Evolutionary conservation across 2,329 filamentous ascomycete genomes (phyloP).

Genomic region (Fusarium abutilonis): DNA sequence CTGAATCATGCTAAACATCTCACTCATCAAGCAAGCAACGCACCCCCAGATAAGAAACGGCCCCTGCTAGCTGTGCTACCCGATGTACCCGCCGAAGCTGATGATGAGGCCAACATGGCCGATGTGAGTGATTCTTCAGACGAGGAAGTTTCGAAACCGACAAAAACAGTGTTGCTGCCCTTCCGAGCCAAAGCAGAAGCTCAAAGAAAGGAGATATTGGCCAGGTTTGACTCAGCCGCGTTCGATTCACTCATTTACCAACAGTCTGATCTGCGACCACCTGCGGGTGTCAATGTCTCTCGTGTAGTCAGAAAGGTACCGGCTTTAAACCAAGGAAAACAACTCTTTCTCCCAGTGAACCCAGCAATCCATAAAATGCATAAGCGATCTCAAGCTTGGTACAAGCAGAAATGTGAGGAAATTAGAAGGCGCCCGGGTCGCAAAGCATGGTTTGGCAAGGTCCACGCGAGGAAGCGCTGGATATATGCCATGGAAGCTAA

Average conservation of each 20-base stretch:
- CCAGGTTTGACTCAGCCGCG: slow-evolving; percentile 40
- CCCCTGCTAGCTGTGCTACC: neutral
- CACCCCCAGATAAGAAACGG: neutral
- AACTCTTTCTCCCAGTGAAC: slow-evolving; percentile 59
- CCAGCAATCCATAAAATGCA: slow-evolving; percentile 61
- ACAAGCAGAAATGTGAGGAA: slow-evolving; percentile 58
- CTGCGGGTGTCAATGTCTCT: slow-evolving; percentile 33
- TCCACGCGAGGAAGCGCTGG: slow-evolving; percentile 51
- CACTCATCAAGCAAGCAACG: slow-evolving; percentile 6
- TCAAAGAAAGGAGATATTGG: slow-evolving; percentile 15
- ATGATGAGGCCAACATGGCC: slow-evolving; percentile 21
- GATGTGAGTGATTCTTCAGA: slow-evolving; percentile 19
- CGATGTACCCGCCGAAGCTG: slow-evolving; percentile 4
- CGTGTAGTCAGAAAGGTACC: slow-evolving; percentile 9
- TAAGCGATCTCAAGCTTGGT: slow-evolving; percentile 57
- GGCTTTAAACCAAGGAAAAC: slow-evolving; percentile 41
- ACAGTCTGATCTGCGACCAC: slow-evolving; percentile 45
- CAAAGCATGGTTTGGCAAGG: slow-evolving; percentile 63
- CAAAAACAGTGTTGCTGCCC: slow-evolving; percentile 4
- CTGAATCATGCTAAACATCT: slow-evolving; percentile 7
- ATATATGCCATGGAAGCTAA: slow-evolving; percentile 40
- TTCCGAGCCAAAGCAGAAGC: slow-evolving; percentile 17
- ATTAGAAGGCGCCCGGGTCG: slow-evolving; percentile 59
- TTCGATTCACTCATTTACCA: slow-evolving; percentile 56
- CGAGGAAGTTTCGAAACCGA: slow-evolving; percentile 1